A percentile compares a stretch with the other conserved stretches of the same genome.
Evolutionary conservation across 768 basidiomycete species (phyloP).

Genomic region (Auriscalpium microsporum): DNA sequence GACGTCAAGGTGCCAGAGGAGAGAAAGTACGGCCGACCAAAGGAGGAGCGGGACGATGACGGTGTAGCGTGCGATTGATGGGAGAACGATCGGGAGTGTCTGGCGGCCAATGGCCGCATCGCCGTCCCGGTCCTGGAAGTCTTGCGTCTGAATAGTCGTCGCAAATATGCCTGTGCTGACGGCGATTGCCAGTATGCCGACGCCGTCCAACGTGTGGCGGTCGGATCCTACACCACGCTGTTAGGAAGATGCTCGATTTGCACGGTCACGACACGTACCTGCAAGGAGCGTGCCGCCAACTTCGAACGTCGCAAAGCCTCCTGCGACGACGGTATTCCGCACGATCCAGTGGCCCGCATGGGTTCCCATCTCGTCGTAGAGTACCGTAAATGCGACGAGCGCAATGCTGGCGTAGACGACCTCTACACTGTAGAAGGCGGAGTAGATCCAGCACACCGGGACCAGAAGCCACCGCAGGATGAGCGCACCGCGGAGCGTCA

Average conservation of each 20-base stretch:
- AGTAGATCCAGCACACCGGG: conserved; percentile 18
- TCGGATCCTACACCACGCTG: not conserved
- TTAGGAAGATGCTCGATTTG: not conserved
- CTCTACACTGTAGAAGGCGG: conserved; percentile 13
- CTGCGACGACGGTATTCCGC: conserved; percentile 28
- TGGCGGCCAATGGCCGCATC: conserved; percentile 30
- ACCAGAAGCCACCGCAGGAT: conserved; percentile 23
- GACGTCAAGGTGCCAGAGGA: conserved; percentile 28
- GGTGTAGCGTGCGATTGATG: conserved; percentile 23
- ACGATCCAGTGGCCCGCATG: conserved; percentile 24
- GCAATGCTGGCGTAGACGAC: conserved; percentile 11
- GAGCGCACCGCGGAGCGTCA: conserved; percentile 15
- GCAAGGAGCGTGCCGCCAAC: conserved; percentile 29
- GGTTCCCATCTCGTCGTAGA: conserved; percentile 21
- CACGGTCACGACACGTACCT: conserved; percentile 17
- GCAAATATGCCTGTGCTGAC: conserved; percentile 31
- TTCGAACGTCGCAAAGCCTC: conserved; percentile 32
- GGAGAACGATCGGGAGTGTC: conserved; percentile 38
- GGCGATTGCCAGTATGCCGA: conserved; percentile 24
- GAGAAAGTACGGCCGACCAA: conserved; percentile 30
- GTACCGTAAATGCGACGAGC: conserved; percentile 12
- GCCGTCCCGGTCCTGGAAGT: conserved; percentile 39
- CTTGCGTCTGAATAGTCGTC: conserved; percentile 42
- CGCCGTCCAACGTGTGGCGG: conserved; percentile 18
- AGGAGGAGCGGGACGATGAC: conserved; percentile 26